Conservation (phyloP, 176 grass and related monocot genomes). For the Phragmites australis region DNA sequence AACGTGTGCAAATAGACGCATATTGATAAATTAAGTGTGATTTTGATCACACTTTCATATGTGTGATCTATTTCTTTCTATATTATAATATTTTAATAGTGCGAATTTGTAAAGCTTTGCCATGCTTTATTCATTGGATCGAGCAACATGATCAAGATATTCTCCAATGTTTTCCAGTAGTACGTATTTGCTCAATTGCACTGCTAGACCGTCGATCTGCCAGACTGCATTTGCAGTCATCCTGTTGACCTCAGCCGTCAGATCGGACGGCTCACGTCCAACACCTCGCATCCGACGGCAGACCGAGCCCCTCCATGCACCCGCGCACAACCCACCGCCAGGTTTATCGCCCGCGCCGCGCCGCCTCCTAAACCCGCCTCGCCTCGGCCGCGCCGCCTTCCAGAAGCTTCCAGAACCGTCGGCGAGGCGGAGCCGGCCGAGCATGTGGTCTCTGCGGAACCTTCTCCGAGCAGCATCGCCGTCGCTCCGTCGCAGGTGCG, state of each 20-base stretch:
- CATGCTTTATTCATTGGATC: too few relatives aligned
- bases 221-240: background rate
- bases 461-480: constrained; percentile 25
- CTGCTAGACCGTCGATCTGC: background rate
- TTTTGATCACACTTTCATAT: too few relatives aligned
- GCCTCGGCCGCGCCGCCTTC: background rate
- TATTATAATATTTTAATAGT: too few relatives aligned
- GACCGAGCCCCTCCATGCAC: background rate
- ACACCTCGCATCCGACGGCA: constrained; percentile 14
- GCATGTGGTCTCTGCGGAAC: constrained; percentile 45
- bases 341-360: constrained; percentile 38
- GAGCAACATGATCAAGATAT: too few relatives aligned
- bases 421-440: background rate
- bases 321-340: background rate
- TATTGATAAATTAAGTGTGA: too few relatives aligned
- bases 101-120: too few relatives aligned
- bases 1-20: too few relatives aligned
- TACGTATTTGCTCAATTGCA: background rate
- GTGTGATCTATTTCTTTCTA: too few relatives aligned
- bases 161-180: too few relatives aligned
- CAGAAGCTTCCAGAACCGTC: background rate
- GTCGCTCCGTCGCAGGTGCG: constrained; percentile 38
- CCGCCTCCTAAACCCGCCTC: constrained; percentile 51
- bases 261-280: background rate
- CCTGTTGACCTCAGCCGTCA: background rate